Evolutionary conservation across 441 rosid genomes (phyloP).

Genomic region (Erysimum cheiri): DNA sequence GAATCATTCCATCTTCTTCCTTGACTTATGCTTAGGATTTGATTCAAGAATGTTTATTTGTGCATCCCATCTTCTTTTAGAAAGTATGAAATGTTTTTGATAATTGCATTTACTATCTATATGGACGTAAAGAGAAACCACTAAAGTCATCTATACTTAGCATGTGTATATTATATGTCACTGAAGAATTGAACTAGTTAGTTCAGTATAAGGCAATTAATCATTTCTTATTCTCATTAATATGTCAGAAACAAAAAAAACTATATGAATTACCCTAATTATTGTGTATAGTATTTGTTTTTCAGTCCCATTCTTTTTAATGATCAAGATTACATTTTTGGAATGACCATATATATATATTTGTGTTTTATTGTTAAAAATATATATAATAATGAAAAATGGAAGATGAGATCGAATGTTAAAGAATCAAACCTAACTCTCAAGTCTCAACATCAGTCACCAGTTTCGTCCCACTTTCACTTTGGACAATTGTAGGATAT

Average conservation of each 20-base stretch:
- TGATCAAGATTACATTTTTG: not conserved
- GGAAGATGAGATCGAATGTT: conserved; percentile 37
- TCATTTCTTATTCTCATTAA: not conserved
- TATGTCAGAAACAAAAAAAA: not conserved
- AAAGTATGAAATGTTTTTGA: conserved; percentile 17
- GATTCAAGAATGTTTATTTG: no score
- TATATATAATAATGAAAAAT: not conserved
- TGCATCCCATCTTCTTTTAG: conserved; percentile 40
- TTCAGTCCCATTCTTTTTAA: not conserved
- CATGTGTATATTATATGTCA: not conserved
- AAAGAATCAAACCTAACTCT: conserved; percentile 36
- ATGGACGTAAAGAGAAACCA: conserved; percentile 36
- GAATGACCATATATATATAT: not conserved
- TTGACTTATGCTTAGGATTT: no score
- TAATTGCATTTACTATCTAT: conserved; percentile 26
- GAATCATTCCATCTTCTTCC: no score
- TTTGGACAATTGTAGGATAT: conserved; percentile 21
- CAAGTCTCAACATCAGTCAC: conserved; percentile 34
- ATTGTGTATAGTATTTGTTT: not conserved
- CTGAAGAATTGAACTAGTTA: not conserved
- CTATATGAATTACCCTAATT: not conserved
- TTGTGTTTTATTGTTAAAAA: not conserved
- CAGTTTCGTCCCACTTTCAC: conserved; percentile 39
- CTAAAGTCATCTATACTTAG: not conserved
- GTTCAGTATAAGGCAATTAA: not conserved